A percentile compares a stretch with the other conserved stretches of the same genome.
phyloP scores from a whole-genome alignment of 2,329 filamentous ascomycete genomes.

The Sporothrix curviconia region DNA sequence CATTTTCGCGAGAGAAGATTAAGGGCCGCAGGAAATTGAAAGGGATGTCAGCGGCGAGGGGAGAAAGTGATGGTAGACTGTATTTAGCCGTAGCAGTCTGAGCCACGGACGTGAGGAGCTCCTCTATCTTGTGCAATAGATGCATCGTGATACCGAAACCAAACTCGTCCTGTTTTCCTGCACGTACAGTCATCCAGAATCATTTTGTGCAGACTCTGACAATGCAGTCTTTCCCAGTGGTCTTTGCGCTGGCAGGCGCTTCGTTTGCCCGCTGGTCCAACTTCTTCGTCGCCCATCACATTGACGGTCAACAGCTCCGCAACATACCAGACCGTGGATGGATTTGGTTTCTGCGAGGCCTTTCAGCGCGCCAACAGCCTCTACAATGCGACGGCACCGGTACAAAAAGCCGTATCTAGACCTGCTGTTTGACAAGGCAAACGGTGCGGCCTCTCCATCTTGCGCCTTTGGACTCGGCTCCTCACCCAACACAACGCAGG shows the following conservation, averaged over 20 bases:
- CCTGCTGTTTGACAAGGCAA: conserved; percentile 38
- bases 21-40: no score
- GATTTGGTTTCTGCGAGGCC: conserved; percentile 44
- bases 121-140: no score
- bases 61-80: no score
- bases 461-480: conserved; percentile 27
- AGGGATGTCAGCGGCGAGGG: no score
- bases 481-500: background rate
- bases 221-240: background rate
- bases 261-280: background rate
- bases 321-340: conserved; percentile 35
- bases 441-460: conserved; percentile 44
- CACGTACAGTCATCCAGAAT: no score
- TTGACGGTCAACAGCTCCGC: conserved; percentile 9
- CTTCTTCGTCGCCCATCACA: background rate
- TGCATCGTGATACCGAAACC: no score
- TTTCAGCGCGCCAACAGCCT: conserved; percentile 39
- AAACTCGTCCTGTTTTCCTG: no score
- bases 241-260: background rate
- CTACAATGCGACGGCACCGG: conserved; percentile 27
- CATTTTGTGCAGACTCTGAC: no score
- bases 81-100: no score
- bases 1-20: no score
- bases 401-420: conserved; percentile 36
- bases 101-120: no score